Conservation (phyloP, 139 green algal genomes). For the Volvox africanus region DNA sequence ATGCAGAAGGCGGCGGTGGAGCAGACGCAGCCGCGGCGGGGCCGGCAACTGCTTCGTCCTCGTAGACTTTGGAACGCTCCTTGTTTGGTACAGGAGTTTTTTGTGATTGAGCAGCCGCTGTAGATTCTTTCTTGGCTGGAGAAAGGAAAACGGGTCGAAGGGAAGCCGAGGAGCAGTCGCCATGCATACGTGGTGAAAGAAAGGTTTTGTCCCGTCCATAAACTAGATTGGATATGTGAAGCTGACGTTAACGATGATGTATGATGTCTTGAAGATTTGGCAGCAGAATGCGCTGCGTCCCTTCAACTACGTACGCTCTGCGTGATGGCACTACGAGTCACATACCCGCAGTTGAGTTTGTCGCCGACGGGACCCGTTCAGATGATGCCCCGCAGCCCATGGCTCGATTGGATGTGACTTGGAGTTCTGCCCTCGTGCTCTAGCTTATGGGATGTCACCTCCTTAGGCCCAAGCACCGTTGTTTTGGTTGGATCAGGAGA, state of each 20-base stretch:
- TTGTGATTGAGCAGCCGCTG: neutral
- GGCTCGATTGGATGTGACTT: neutral
- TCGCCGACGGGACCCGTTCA: neutral
- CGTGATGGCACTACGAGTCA: neutral
- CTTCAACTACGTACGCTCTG: neutral
- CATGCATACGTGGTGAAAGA: neutral
- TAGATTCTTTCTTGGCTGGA: neutral
- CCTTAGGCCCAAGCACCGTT: neutral
- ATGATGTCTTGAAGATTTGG: neutral
- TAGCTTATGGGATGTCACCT: neutral
- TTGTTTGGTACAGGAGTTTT: neutral
- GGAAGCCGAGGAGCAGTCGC: neutral
- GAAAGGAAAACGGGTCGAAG: neutral
- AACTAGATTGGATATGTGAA: neutral
- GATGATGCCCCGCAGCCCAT: neutral
- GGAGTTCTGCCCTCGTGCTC: neutral
- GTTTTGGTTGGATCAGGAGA: neutral
- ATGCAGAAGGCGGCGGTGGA: neutral
- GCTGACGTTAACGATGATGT: neutral
- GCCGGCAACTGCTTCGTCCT: neutral
- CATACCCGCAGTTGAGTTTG: neutral
- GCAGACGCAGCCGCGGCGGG: neutral
- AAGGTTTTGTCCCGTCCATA: neutral
- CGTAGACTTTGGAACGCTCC: neutral
- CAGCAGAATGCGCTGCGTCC: neutral